A percentile compares a stretch with the other conserved stretches of the same genome.
phyloP scores from a whole-genome alignment of 1,284 basidiomycete species.

The Ustilago tritici region DNA sequence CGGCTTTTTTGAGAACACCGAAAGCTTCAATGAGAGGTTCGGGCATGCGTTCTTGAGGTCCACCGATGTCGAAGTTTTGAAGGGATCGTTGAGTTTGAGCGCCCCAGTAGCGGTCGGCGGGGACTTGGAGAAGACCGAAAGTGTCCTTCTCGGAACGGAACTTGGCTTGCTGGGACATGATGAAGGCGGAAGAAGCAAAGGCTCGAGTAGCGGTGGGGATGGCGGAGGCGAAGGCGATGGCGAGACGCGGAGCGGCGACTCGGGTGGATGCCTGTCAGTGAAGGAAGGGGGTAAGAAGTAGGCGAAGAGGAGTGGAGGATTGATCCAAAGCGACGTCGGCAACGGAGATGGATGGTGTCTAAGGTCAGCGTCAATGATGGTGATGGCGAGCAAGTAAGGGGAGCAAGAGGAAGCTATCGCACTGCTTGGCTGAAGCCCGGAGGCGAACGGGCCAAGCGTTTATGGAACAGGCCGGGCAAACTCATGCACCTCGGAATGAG shows the following conservation, averaged over 20 bases:
- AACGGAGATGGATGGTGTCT: background rate
- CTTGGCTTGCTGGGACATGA: slow-evolving; percentile 50
- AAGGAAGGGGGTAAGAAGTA: background rate
- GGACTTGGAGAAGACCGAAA: slow-evolving; percentile 92
- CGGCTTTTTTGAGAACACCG: slow-evolving; percentile 97
- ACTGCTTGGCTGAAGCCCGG: background rate
- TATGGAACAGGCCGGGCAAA: background rate
- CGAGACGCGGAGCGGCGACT: slow-evolving; percentile 41
- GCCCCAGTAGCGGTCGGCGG: slow-evolving; percentile 96
- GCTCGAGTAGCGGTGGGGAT: slow-evolving; percentile 22
- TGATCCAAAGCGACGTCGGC: background rate
- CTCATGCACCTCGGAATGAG: background rate
- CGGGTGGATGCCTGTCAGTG: slow-evolving; percentile 29
- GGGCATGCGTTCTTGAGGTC: slow-evolving; percentile 90
- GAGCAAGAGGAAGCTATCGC: background rate
- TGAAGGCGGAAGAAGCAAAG: slow-evolving; percentile 44
- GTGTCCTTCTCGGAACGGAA: slow-evolving; percentile 75
- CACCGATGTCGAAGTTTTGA: slow-evolving; percentile 99
- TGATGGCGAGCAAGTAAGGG: slow-evolving; percentile 8
- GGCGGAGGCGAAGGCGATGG: slow-evolving; percentile 26
- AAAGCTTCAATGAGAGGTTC: slow-evolving; percentile 96
- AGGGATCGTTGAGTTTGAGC: slow-evolving; percentile 97
- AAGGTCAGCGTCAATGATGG: slow-evolving; percentile 12
- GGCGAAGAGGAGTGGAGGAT: background rate
- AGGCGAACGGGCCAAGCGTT: slow-evolving; percentile 36